Evolutionary conservation across 768 basidiomycete genomes (phyloP).

Genomic region (Dioszegia hungarica): DNA sequence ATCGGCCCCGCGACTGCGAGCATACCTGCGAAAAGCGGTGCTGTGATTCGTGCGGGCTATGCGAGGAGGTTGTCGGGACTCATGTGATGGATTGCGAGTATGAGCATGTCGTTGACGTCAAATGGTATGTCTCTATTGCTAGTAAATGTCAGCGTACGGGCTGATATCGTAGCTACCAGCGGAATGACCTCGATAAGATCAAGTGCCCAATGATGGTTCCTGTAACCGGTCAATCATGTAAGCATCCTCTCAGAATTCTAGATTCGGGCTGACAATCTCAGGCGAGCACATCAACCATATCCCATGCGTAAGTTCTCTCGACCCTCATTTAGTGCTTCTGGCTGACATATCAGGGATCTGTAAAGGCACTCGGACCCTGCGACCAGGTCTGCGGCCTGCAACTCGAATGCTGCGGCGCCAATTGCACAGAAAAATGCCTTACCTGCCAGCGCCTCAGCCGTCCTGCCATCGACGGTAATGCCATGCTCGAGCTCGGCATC

Average conservation of each 20-base stretch:
- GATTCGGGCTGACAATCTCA: constrained; percentile 46
- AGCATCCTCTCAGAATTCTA: neutral
- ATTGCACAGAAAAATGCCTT: constrained; percentile 55
- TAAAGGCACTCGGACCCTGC: constrained; percentile 59
- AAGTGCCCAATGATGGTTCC: neutral
- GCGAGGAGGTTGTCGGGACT: neutral
- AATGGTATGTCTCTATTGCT: neutral
- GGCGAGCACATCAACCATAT: constrained; percentile 55
- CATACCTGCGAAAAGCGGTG: neutral
- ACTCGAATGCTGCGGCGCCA: constrained; percentile 58
- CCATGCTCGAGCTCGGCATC: neutral
- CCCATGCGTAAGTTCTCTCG: neutral
- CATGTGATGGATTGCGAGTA: neutral
- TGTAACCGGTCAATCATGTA: neutral
- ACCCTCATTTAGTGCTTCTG: neutral
- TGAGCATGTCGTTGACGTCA: neutral
- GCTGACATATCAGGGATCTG: neutral
- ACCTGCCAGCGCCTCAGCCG: constrained; percentile 52
- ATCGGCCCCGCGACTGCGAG: neutral
- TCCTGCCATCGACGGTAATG: neutral
- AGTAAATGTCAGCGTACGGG: neutral
- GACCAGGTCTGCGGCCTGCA: constrained; percentile 54
- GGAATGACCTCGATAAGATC: neutral
- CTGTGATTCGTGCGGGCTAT: neutral
- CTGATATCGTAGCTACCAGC: neutral